Base-by-base conservation (phyloP, 495 filamentous ascomycete genomes). In the Aspergillus diversus region DNA sequence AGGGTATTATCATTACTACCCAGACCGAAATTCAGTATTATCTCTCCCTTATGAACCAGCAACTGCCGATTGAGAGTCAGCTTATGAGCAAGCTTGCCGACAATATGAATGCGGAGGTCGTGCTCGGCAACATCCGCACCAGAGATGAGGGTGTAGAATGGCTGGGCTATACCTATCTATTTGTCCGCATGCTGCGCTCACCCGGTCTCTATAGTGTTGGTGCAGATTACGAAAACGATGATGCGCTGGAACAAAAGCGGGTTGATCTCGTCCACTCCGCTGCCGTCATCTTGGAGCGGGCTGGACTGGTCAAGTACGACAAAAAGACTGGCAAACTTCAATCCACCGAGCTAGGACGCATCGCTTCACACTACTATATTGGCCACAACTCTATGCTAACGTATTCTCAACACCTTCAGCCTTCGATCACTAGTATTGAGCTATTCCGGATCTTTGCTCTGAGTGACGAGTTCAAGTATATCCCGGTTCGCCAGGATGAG, bases 381-480 rank as follows among this genome's bases (percentile, higher is more conserved):
- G 92, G 92, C 4, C 87, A 97, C 72, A 92, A 85, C 55, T 98
- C 96, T 11, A 99, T 99, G 94, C 78, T 92, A 21, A 96, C 90
- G 15, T 99, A 98, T 79, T 95, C 97, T 71, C 91, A 90, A 68
- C 90, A 98, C 63, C 91, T 99, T 34, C 93, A 97, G 73, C 93
- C 95, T 15, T 90, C 89, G 13, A 91, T 98, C 63, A 90, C 89
- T 16, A 89, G 89, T 16, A 93, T 98, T 60, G 95, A 99, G 71
- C 81, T 99, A 31, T 99, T 99, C 87, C 87, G 95, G 9, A 87
- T 98, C n/a, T 99, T 99, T 70, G 90, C 95, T 15, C 85, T 98
- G 15, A 98, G 95, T 69, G 93, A 95, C 57, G 95, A 99, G 75
- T 99, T 99, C 81, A 98, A 97, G 75, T 99, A 97, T 71, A 98